Base-by-base conservation (phyloP, 1,139 yeast species). In the Pichia sp. region DNA sequence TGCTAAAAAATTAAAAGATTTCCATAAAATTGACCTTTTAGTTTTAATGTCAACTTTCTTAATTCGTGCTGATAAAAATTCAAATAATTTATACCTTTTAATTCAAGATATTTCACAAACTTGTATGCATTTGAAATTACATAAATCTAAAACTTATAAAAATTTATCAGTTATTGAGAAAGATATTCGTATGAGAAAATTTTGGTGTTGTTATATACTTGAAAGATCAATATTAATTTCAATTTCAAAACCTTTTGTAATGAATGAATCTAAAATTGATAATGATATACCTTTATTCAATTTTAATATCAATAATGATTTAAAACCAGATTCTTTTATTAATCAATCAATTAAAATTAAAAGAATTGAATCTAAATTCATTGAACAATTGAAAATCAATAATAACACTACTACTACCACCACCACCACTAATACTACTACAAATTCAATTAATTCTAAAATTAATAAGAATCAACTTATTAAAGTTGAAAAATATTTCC, bases 151-250 rank as follows among this genome's bases (percentile, higher is more conserved):
- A 33, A 53, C 69, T 0, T 64, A 70, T 42, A 58, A 58, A 32
- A 54, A 55, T 31, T 47, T 53, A 8, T 36, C 53, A 7, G 26
- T 39, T 9, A 48, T 52, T 7, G 51, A 58, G 8, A 55, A 60
- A 34, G 67, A 67, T 46, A 59, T 64, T 35, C 66, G 66, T 47
- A 58, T 72, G 56, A 65, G 80, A 46, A 58, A 73, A 15, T 77
- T 77, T 60, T 77, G 83, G 83, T 72, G 77, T 48, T 69, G 71
- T 14, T 77, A 75, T 51, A 52, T 71, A 19, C 51, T 74, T 31
- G 83, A 77, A 50, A 67, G 80, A 48, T 66, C 76, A 59, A 71
- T 74, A 38, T 69, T 77, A 26, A 68, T 74, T 23, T 73, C 80
- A 2, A 74, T 76, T 15, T 77, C 79, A 12, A 71, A 71, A 50